These are phyloP conservation scores for Tuber microsphaerosporum DNA, from an alignment of 495 filamentous ascomycete species.

Conservation along the genomic window DNA sequence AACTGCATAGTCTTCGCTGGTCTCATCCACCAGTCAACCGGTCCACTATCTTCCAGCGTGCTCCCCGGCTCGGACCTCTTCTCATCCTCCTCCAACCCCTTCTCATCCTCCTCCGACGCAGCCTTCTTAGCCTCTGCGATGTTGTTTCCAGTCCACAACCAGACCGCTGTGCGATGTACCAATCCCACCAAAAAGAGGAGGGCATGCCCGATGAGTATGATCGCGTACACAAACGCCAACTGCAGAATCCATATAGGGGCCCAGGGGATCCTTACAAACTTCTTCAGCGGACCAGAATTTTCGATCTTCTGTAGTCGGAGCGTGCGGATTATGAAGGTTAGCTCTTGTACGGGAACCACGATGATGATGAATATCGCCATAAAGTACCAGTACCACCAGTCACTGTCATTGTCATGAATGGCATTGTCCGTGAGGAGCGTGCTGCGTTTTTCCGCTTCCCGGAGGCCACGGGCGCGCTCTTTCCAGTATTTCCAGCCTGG, in stretches of 20 bases:
- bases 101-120: neutral
- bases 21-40: neutral
- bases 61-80: neutral
- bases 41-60: neutral
- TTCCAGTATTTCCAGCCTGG: neutral
- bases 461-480: neutral
- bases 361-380: neutral
- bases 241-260: neutral
- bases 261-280: neutral
- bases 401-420: neutral
- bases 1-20: neutral
- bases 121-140: neutral
- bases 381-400: conserved; percentile 8
- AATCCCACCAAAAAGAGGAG: neutral
- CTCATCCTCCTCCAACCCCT: no score
- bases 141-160: neutral
- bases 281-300: neutral
- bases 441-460: neutral
- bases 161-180: neutral
- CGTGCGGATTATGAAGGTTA: neutral
- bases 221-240: neutral
- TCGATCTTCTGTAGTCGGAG: neutral
- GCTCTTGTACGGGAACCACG: conserved; percentile 4
- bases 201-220: neutral
- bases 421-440: neutral